These are phyloP conservation scores for Fusarium sublunatum DNA, from an alignment of 2,329 filamentous ascomycete species.

Conservation along the genomic window DNA sequence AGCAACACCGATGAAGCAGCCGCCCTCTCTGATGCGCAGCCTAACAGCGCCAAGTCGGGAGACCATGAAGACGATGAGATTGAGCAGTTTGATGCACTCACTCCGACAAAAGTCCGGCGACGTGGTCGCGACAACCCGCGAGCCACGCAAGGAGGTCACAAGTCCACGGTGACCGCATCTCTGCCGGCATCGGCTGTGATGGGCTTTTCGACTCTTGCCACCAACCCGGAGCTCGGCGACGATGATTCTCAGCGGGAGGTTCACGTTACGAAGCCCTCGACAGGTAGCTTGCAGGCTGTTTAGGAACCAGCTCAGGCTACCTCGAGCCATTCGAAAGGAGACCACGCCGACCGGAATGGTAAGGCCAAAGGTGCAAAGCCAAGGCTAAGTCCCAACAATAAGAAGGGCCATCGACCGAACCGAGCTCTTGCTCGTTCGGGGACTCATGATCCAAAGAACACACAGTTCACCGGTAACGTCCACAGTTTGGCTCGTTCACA, in stretches of 20 bases:
- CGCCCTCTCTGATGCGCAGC: not conserved
- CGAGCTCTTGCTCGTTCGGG: slow-evolving; percentile 4
- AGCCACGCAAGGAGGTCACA: slow-evolving; percentile 15
- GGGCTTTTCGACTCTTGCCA: slow-evolving; percentile 29
- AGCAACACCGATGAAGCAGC: not conserved
- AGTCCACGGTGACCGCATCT: slow-evolving; percentile 33
- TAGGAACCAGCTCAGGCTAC: slow-evolving; percentile 39
- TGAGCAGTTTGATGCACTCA: slow-evolving; percentile 21
- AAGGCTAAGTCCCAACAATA: slow-evolving; percentile 7
- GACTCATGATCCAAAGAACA: slow-evolving; percentile 2
- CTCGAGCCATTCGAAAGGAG: slow-evolving; percentile 12
- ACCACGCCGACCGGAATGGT: not conserved
- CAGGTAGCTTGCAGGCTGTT: slow-evolving; percentile 31
- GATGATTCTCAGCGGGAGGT: slow-evolving; percentile 4
- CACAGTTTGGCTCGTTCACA: not conserved
- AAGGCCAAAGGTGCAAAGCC: slow-evolving; percentile 16
- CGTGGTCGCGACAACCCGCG: slow-evolving; percentile 26
- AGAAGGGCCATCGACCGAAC: slow-evolving; percentile 9
- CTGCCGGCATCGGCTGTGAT: slow-evolving; percentile 40
- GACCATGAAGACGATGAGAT: slow-evolving; percentile 13
- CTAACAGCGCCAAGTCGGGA: slow-evolving; percentile 4
- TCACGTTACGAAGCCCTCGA: slow-evolving; percentile 3
- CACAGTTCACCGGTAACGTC: not conserved
- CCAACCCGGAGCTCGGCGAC: slow-evolving; percentile 1
- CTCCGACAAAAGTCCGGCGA: slow-evolving; percentile 36